Base-by-base conservation (phyloP, 2,329 filamentous ascomycete species). In the Fusarium sp. region DNA sequence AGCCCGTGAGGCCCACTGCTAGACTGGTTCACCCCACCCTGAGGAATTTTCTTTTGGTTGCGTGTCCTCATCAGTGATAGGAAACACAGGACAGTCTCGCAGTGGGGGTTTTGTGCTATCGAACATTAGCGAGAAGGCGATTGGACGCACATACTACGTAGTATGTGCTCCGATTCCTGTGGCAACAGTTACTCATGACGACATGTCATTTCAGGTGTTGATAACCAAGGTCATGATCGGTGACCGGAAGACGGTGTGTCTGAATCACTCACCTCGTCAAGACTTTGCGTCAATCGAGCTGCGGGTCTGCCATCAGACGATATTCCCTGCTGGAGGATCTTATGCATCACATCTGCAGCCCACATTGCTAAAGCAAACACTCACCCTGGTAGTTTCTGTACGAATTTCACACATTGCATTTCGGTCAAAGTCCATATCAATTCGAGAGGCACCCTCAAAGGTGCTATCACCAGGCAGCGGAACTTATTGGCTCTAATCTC, bases 211-310 rank as follows among this genome's bases (percentile, higher is more conserved):
- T 59, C 56, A n/a, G 10, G n/a, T 29, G 24, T 16, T 48, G 35
- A 60, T 69, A 41, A 33, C 50, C 50, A 54, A 54, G 29, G 39
- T 67, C 10, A 18, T 45, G 39, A 24, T 68, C 41, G 63, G n/a
- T 20, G 56, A 60, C 31, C 29, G 67, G 67, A 71, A 72, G 64
- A 77, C 76, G 76, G 74, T 77, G 74, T 76, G 43, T 35, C 65
- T 66, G 59, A 31, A 48, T 60, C 56, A 69, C 50, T 60, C 35
- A 39, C 56, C 35, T 64, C 14, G 16, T 54, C 41, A 52, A 62
- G 59, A 16, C 41, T 50, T 48, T 48, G 65, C 60, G 62, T 50
- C 59, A 33, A 50, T 65, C 61, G 64, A 37, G 61, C 67, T 56
- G 69, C 66, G 37, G 66, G 52, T 33, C 69, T 72, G 54, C 66